Percentiles rank a stretch among this genome's conserved stretches.
phyloP scores from a whole-genome alignment of 495 filamentous ascomycete genomes.

The Penicillium robsamsonii region DNA sequence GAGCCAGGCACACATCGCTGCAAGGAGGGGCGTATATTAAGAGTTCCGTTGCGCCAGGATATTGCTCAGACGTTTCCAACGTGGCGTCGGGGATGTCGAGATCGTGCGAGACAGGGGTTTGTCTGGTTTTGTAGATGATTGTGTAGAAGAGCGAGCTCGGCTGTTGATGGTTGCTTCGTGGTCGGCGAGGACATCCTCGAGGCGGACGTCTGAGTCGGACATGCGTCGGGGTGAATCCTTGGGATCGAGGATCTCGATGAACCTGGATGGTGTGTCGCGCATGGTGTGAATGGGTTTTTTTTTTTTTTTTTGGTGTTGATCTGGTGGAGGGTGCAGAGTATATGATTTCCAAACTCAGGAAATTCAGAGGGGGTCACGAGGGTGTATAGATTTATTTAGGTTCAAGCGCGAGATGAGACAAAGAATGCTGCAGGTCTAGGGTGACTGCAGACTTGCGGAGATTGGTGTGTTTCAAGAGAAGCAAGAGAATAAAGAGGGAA shows the following conservation, averaged over 20 bases:
- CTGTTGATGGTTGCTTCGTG: slow-evolving; percentile 43
- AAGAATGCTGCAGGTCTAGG: slow-evolving; percentile 21
- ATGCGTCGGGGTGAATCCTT: slow-evolving; percentile 33
- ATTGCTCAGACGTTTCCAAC: slow-evolving; percentile 43
- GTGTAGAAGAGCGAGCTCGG: slow-evolving; percentile 42
- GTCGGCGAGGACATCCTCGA: slow-evolving; percentile 48
- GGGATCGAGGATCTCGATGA: slow-evolving; percentile 48
- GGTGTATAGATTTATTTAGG: not conserved
- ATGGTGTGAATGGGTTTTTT: slow-evolving; percentile 20
- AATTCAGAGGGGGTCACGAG: slow-evolving; percentile 6
- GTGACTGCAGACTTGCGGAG: slow-evolving; percentile 5
- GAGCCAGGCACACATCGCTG: not conserved
- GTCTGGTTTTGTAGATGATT: slow-evolving; percentile 36
- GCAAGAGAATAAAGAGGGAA: not conserved
- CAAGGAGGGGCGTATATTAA: slow-evolving; percentile 3
- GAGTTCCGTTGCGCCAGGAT: slow-evolving; percentile 35
- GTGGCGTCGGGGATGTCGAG: slow-evolving; percentile 33
- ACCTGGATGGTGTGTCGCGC: slow-evolving; percentile 46
- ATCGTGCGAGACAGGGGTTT: slow-evolving; percentile 27
- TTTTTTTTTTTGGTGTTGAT: not conserved
- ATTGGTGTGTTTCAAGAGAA: slow-evolving; percentile 2
- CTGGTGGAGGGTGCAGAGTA: not conserved
- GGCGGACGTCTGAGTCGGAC: slow-evolving; percentile 47
- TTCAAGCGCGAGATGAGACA: slow-evolving; percentile 9
- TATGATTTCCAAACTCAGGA: slow-evolving; percentile 8